Base-by-base conservation (phyloP, 2,329 filamentous ascomycete genomes). In the Colletotrichum tropicicola region DNA sequence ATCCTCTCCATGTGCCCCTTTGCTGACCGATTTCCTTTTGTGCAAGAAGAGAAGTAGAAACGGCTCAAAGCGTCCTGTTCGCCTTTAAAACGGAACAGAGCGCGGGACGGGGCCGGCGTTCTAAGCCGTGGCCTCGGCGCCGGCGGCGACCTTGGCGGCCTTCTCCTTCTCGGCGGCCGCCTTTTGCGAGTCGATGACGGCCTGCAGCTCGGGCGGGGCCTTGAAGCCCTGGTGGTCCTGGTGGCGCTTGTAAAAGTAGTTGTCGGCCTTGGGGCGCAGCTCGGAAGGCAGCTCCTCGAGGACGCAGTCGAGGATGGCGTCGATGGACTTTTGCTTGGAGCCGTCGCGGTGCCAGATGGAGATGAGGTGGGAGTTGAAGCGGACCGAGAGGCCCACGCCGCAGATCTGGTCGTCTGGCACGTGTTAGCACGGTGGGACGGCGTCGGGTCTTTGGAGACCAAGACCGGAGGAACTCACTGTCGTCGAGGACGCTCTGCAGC, bases 261-360 rank as follows among this genome's bases (percentile, higher is more conserved):
- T 88, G 65, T 90, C 87, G 48, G 86, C 73, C 80, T 91, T 91
- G 39, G 93, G 93, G 63, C 84, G 84, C 69, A 97, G 80, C 74
- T 96, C 92, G 1, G 85, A 80, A 6, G 91, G 91, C 28, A 98
- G 82, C 69, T 92, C 88, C 54, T 90, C 86, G 49, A 97, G 82
- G 55, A 97, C 89, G 49, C 88, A 91, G 67, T 87, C 81, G 51
- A 94, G 84, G 65, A 98, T 85, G 68, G 84, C 87, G 74, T 95
- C 89, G 70, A 96, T 87, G 6, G 93, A 96, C 70, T 87, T 89
- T 73, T 92, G 85, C 78, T 96, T 94, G 65, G 89, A 90, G 21
- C 90, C 90, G 73, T 97, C 92, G 68, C 96, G 92, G 80, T 97
- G 96, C 95, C 95, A 98, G 73, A 98, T 88, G 71, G 92, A 92